Conservation (phyloP, 495 filamentous ascomycete genomes). For the Neohortaea acidophila region DNA sequence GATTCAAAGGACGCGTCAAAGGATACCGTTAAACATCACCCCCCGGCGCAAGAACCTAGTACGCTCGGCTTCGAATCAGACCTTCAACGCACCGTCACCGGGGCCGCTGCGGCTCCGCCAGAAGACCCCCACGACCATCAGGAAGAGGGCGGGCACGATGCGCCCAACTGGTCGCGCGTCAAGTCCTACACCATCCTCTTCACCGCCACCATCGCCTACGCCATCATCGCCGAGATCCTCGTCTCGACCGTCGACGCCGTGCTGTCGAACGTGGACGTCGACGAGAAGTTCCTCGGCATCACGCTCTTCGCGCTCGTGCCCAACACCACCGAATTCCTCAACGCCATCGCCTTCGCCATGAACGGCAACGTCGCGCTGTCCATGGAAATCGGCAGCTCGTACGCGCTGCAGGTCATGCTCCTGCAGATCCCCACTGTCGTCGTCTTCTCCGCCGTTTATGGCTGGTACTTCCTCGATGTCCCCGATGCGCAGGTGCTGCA, state of each 20-base stretch:
- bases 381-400: slow-evolving; percentile 98
- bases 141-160: slow-evolving; percentile 71
- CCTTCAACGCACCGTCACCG: slow-evolving; percentile 19
- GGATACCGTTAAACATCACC: neutral
- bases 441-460: slow-evolving; percentile 60
- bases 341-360: slow-evolving; percentile 99
- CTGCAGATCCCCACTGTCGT: slow-evolving; percentile 90
- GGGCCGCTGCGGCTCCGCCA: slow-evolving; percentile 1
- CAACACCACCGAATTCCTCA: slow-evolving; percentile 97
- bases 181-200: slow-evolving; percentile 84
- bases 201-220: slow-evolving; percentile 82
- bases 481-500: slow-evolving; percentile 40
- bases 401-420: slow-evolving; percentile 94
- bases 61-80: slow-evolving; percentile 5
- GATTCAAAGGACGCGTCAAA: neutral
- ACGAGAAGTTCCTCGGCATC: slow-evolving; percentile 96
- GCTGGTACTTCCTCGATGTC: slow-evolving; percentile 28
- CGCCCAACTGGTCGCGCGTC: slow-evolving; percentile 87
- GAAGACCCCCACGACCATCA: slow-evolving; percentile 9
- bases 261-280: slow-evolving; percentile 71
- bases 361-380: slow-evolving; percentile 98
- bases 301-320: slow-evolving; percentile 94
- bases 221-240: slow-evolving; percentile 89
- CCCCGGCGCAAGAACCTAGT: neutral
- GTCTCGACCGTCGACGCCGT: slow-evolving; percentile 95